Conservation (phyloP, 2,329 filamentous ascomycete genomes). For the Elsinoe perseae region DNA sequence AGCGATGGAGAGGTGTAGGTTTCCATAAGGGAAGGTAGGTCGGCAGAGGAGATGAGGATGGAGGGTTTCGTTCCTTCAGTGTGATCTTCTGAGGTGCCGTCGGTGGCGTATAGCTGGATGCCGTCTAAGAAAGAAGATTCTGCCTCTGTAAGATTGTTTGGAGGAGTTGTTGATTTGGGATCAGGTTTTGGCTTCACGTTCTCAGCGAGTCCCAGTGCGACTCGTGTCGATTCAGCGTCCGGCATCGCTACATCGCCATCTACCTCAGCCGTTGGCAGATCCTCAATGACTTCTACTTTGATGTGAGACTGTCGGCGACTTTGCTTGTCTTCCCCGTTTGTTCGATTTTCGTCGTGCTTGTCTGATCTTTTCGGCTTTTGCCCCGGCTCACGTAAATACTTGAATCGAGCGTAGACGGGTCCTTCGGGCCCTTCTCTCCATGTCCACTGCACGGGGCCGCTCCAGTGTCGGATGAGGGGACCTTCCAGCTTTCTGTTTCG, state of each 20-base stretch:
- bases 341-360: conserved; percentile 16
- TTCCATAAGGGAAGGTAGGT: conserved; percentile 22
- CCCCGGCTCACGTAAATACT: conserved; percentile 27
- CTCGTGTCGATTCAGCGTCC: background rate
- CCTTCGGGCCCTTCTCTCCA: conserved; percentile 61
- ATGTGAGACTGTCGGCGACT: background rate
- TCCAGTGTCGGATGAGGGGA: conserved; percentile 87
- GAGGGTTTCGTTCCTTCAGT: conserved; percentile 12
- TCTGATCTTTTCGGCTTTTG: conserved; percentile 24
- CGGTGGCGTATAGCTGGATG: conserved; percentile 32
- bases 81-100: conserved; percentile 14
- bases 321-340: background rate
- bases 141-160: conserved; percentile 17
- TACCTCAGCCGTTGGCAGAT: background rate
- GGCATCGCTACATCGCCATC: background rate
- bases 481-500: conserved; percentile 81
- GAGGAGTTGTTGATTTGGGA: conserved; percentile 19
- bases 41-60: conserved; percentile 7
- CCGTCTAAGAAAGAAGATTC: conserved; percentile 30
- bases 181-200: background rate
- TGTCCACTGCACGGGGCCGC: conserved; percentile 76
- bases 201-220: background rate
- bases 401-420: conserved; percentile 27
- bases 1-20: conserved; percentile 9
- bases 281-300: conserved; percentile 18